Conservation (phyloP, 441 rosid species). For the Syzygium malaccense region DNA sequence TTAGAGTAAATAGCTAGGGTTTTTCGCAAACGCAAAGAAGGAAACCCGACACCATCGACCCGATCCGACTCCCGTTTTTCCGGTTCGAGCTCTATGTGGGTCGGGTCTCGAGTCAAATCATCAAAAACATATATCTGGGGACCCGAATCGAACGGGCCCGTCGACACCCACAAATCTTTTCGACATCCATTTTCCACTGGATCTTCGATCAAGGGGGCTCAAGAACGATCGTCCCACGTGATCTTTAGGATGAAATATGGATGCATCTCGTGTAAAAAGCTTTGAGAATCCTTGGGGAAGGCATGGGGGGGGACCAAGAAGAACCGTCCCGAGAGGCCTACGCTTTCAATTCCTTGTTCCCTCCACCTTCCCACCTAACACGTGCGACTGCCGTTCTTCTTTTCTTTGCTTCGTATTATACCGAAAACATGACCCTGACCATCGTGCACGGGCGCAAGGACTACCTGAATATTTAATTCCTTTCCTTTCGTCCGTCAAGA, state of each 20-base stretch:
- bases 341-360: neutral
- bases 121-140: fast-evolving
- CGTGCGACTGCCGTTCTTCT: neutral
- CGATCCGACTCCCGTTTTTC: fast-evolving
- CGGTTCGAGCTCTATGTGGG: fast-evolving
- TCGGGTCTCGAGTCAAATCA: neutral
- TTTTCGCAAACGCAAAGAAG: fast-evolving
- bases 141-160: neutral
- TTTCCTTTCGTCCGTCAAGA: neutral
- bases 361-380: neutral
- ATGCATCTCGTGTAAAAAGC: neutral
- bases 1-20: neutral
- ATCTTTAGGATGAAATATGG: neutral
- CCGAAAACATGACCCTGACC: neutral
- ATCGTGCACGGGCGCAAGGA: neutral
- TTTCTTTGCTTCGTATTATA: neutral
- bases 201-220: neutral
- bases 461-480: neutral
- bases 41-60: neutral
- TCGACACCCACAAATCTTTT: neutral
- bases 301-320: neutral
- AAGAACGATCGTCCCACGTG: neutral
- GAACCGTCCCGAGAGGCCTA: neutral
- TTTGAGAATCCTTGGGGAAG: neutral
- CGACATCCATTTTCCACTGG: neutral